Conservation (phyloP, 345 rosid genomes). For the Garcia nutans region DNA sequence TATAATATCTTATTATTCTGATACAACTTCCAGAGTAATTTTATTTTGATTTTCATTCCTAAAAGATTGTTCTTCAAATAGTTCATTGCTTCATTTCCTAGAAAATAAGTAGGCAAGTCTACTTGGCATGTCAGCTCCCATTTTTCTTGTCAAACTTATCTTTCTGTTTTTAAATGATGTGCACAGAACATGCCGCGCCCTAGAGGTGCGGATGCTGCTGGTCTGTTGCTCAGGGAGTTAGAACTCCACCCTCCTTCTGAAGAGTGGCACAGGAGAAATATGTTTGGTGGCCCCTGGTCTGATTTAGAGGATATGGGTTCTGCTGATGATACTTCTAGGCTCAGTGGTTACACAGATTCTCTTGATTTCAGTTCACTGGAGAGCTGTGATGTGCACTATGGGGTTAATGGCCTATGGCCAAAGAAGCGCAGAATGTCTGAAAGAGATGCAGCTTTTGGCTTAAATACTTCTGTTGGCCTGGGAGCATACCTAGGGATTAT, state of each 20-base stretch:
- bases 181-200: slow-evolving; percentile 97
- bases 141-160: background rate
- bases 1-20: background rate
- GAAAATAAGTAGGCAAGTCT: background rate
- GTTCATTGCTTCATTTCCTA: background rate
- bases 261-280: slow-evolving; percentile 97
- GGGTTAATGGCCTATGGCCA: slow-evolving; percentile 83
- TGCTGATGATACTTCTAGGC: slow-evolving; percentile 50
- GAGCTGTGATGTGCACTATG: slow-evolving; percentile 51
- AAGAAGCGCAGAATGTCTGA: slow-evolving; percentile 93
- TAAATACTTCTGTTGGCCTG: slow-evolving; percentile 84
- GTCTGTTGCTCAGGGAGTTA: slow-evolving; percentile 85
- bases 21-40: background rate
- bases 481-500: slow-evolving; percentile 97
- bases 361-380: slow-evolving; percentile 41
- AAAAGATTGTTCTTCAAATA: background rate
- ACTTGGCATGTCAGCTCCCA: background rate
- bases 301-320: slow-evolving; percentile 65
- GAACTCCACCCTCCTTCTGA: slow-evolving; percentile 99
- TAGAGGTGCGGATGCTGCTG: slow-evolving; percentile 99
- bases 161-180: slow-evolving; percentile 8
- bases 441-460: slow-evolving; percentile 98
- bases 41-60: background rate
- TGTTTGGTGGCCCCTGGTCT: slow-evolving; percentile 96
- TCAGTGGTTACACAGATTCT: slow-evolving; percentile 37